Percentiles rank a stretch among this genome's conserved stretches.
Evolutionary conservation across 2,329 filamentous ascomycete genomes (phyloP).

Genomic region (Paracorniculantispora psalliotae): DNA sequence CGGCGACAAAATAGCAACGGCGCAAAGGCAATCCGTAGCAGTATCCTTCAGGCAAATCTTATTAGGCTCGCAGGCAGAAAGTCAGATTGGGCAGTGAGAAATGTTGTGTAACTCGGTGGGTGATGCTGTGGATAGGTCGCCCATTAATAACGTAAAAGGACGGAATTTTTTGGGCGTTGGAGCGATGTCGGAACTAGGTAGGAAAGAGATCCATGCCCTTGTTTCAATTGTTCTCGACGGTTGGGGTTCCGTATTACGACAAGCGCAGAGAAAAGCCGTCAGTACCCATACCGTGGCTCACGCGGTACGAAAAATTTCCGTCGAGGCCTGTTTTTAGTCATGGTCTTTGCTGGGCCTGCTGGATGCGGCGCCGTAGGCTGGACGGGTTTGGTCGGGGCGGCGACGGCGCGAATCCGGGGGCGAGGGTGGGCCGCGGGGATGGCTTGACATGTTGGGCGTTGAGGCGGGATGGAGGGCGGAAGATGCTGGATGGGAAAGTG

Average conservation of each 20-base stretch:
- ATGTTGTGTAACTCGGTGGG: not conserved
- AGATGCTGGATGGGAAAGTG: not conserved
- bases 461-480: not conserved
- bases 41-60: not conserved
- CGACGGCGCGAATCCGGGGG: not conserved
- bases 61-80: not conserved
- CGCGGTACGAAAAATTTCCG: not conserved
- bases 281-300: constrained; percentile 8
- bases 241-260: not conserved
- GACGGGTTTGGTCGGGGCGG: not conserved
- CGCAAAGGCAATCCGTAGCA: not conserved
- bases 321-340: constrained; percentile 6
- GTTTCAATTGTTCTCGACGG: not conserved
- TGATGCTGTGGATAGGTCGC: not conserved
- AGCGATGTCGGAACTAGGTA: constrained; percentile 12
- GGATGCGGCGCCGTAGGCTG: not conserved
- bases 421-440: not conserved
- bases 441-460: not conserved
- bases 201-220: constrained; percentile 2
- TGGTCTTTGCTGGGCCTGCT: not conserved
- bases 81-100: not conserved
- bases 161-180: not conserved
- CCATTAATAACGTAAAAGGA: not conserved
- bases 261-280: not conserved
- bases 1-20: not conserved